Base-by-base conservation (phyloP, 1,139 yeast genomes). In the Kodamaea arcana region DNA sequence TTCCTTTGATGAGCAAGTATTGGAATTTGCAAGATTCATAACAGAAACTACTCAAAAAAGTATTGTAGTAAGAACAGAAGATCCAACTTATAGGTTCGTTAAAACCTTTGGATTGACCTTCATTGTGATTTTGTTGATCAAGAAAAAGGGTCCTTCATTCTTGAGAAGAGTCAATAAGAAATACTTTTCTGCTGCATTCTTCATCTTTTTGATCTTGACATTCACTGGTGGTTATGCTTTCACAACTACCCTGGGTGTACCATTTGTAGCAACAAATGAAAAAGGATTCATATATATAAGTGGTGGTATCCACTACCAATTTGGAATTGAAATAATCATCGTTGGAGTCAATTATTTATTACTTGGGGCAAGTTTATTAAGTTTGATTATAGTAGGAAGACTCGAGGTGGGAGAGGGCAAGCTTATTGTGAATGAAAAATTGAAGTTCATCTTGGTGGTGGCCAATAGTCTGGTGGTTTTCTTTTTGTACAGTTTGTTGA, bases 221-320 rank as follows among this genome's bases (percentile, higher is more conserved):
- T 72, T 75, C 37, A 56, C 71, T 8, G 69, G 83, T 24, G 94
- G 94, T 2, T 75, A 74, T 44, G 80, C 76, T 56, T 83, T 78
- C 50, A 72, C 83, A 1, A 56, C 72, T 20, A 78, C 79, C 37
- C 66, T 77, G 44, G 69, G 69, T 2, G 75, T 78, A 1, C 87
- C 90, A 3, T 77, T 83, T 36, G 46, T 83, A n/a, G 78, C 83
- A 2, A 63, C 62, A 36, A 62, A 68, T 45, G 72, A 70, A 8
- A 45, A 68, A 1, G 73, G 75, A 5, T 56, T 76, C 25, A 67
- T 81, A 54, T 67, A 63, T 45, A 73, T 79, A 33, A 72, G 83
- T 43, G 86, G 86, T 5, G 86, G 84, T 1, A 55, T 59, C 6
- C 74, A 70, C 39, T 78, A 77, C 62, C 92, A 83, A 53, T 78